Base-by-base conservation (phyloP, 371 early-diverging fungal genomes). In the Catenaria anguillulae region DNA sequence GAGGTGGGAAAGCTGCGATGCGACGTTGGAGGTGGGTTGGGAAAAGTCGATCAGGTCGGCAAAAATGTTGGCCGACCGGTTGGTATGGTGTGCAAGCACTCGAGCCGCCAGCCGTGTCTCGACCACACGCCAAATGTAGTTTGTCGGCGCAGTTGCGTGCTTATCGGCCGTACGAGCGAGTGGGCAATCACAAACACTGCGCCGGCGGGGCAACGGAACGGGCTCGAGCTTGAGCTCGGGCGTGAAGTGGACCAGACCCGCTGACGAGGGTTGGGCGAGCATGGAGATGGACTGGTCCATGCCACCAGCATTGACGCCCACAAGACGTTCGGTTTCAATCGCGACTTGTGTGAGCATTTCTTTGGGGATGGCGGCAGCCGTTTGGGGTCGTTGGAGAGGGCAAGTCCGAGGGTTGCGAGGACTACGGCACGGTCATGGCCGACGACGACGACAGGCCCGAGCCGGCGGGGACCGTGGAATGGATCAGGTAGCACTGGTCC, bases 61-160 rank as follows among this genome's bases (percentile, higher is more conserved):
- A 46, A 29, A 15, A 4, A 61, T 10, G 12, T 19, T 2, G 13
- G 37, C 31, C 37, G 35, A 19, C 13, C 89, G 68, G 36, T 82
- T 82, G 55, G 77, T 77, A 23, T 70, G 66, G 43, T 72, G 67
- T 61, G 86, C 80, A 55, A 89, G 72, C 60, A 85, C 74, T 31
- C 81, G 72, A n/a, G 88, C 85, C 24, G 83, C 89, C 35, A 90
- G 75, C 48, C 87, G 83, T 21, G 89, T 89, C 71, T 96, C 96
- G n/a, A 92, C 90, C 0, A 94, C 96, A 46, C 96, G 85, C 26
- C 92, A 76, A 70, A 94, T 96, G 70, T 94, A 96, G 71, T 88
- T 79, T 19, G 77, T 80, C 21, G 92, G 91, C 13, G 88, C 93
- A 21, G 92, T 88, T 19, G 84, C 84, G 60, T 84, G 82, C 73